A percentile compares a stretch with the other conserved stretches of the same genome.
phyloP scores from a whole-genome alignment of 2,329 filamentous ascomycete genomes.

The Lecanicillium sp. region DNA sequence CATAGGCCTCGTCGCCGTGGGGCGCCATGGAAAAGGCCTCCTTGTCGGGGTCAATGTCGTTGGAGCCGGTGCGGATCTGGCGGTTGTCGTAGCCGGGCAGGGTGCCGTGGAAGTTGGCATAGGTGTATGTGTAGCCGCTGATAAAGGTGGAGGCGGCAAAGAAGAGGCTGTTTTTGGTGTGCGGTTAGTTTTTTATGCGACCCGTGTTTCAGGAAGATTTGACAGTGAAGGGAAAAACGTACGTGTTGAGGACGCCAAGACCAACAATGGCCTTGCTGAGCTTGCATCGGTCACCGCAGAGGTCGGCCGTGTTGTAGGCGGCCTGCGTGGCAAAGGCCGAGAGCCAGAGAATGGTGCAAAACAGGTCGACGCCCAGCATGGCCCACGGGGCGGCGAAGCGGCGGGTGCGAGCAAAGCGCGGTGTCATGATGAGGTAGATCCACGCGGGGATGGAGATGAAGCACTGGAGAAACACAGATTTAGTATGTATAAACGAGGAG shows the following conservation, averaged over 20 bases:
- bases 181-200: too few relatives aligned
- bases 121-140: conserved; percentile 52
- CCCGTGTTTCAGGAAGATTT: too few relatives aligned
- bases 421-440: conserved; percentile 58
- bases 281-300: conserved; percentile 49
- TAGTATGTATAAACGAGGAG: too few relatives aligned
- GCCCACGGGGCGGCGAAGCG: conserved; percentile 54
- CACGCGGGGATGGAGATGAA: conserved; percentile 57
- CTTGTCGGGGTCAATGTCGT: conserved; percentile 61
- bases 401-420: conserved; percentile 54
- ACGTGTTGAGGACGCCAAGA: conserved; percentile 56
- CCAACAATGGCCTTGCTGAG: conserved; percentile 57
- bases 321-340: conserved; percentile 60
- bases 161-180: conserved; percentile 38
- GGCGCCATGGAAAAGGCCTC: conserved; percentile 60
- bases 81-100: conserved; percentile 54
- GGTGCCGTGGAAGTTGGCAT: conserved; percentile 53
- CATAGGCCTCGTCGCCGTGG: conserved; percentile 60
- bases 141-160: conserved; percentile 46
- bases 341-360: conserved; percentile 56
- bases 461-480: conserved; percentile 36
- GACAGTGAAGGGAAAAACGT: conserved; percentile 20
- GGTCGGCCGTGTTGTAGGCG: conserved; percentile 49
- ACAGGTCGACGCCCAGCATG: conserved; percentile 50
- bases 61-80: conserved; percentile 28